Conservation (phyloP, 2,329 filamentous ascomycete species). For the Fusarium musae region DNA sequence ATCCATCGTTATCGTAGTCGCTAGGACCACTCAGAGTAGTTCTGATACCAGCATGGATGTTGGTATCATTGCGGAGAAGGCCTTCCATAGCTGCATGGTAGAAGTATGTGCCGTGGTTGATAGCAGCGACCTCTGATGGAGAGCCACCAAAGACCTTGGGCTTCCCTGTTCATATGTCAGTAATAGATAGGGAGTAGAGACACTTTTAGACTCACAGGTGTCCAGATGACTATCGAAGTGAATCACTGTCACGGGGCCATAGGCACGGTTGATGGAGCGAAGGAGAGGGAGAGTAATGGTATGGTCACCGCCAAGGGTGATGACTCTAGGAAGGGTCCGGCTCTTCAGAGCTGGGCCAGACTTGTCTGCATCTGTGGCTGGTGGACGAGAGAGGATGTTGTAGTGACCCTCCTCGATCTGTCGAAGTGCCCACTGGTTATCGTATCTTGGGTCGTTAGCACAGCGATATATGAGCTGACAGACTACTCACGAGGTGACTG, state of each 20-base stretch:
- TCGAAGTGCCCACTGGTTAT: conserved; percentile 82
- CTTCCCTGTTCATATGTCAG: conserved; percentile 62
- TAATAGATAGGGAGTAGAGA: accelerated
- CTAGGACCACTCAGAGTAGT: conserved; percentile 78
- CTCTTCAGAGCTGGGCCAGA: conserved; percentile 76
- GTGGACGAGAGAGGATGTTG: conserved; percentile 75
- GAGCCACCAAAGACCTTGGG: conserved; percentile 89
- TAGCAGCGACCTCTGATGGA: conserved; percentile 77
- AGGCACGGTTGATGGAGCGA: conserved; percentile 68
- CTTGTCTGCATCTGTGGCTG: conserved; percentile 74
- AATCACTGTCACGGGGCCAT: conserved; percentile 70
- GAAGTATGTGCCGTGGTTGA: conserved; percentile 93
- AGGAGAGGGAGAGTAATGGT: conserved; percentile 71
- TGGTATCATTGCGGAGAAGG: conserved; percentile 81
- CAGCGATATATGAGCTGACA: neutral
- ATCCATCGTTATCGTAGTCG: conserved; percentile 77
- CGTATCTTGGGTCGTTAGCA: conserved; percentile 65
- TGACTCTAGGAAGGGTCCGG: conserved; percentile 81
- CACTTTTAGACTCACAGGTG: conserved; percentile 61
- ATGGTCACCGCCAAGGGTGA: conserved; percentile 77
- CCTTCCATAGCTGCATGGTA: conserved; percentile 84
- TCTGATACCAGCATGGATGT: conserved; percentile 88
- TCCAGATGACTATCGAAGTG: conserved; percentile 74
- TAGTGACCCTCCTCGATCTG: conserved; percentile 91
- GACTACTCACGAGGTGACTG: conserved; percentile 77